Percentiles rank a stretch among this genome's conserved stretches.
These are phyloP conservation scores for Dactylellina leptospora DNA, from an alignment of 2,329 filamentous ascomycete genomes.

Conservation along the genomic window DNA sequence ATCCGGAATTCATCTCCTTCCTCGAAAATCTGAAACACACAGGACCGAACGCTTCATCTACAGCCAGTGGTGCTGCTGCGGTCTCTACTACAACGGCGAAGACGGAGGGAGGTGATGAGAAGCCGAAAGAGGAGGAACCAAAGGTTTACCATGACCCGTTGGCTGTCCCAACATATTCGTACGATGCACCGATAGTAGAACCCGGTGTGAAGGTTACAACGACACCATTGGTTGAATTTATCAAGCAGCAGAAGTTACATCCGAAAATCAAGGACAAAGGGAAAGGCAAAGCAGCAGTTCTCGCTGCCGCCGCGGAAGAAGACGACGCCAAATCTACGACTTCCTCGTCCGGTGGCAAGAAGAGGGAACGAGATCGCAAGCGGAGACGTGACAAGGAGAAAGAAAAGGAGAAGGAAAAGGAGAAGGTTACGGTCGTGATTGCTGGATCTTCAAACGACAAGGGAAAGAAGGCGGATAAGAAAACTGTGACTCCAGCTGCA, in stretches of 20 bases:
- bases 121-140: conserved; percentile 63
- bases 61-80: too few relatives aligned
- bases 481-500: conserved; percentile 3
- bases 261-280: conserved; percentile 57
- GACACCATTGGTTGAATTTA: conserved; percentile 87
- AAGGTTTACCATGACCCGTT: conserved; percentile 55
- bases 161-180: conserved; percentile 53
- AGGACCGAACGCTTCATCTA: conserved; percentile 63
- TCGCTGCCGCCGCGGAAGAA: conserved; percentile 36
- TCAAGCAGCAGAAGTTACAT: conserved; percentile 90
- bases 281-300: conserved; percentile 43
- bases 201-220: conserved; percentile 72
- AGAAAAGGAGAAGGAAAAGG: conserved; percentile 53
- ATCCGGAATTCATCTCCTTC: conserved; percentile 94
- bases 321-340: conserved; percentile 50
- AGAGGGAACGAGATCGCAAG: conserved; percentile 44
- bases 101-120: conserved; percentile 63
- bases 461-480: conserved; percentile 32
- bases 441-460: conserved; percentile 23
- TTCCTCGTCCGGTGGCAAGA: conserved; percentile 40
- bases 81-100: conserved; percentile 62
- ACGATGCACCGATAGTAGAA: conserved; percentile 52
- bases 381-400: conserved; percentile 54
- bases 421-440: conserved; percentile 4
- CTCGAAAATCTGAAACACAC: conserved; percentile 84